Evolutionary conservation across 2,329 filamentous ascomycete species (phyloP).

Genomic region (Hirsutella minnesotensis): DNA sequence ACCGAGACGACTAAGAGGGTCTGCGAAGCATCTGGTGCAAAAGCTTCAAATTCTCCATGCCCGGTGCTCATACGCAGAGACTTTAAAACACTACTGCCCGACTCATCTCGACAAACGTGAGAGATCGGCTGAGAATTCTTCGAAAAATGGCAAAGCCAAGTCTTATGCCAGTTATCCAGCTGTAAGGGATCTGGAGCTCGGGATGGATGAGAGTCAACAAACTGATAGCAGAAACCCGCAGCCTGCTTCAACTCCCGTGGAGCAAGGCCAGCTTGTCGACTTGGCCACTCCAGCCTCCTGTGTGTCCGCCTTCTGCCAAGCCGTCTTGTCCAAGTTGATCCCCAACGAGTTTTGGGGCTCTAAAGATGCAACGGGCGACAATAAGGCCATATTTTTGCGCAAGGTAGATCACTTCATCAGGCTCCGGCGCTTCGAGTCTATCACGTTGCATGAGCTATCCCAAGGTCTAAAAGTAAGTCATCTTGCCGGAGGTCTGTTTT

Average conservation of each 20-base stretch:
- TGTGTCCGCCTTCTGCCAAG: conserved; percentile 80
- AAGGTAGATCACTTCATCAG: conserved; percentile 68
- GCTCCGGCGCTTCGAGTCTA: conserved; percentile 68
- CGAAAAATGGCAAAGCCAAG: neutral
- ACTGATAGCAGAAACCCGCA: conserved; percentile 5
- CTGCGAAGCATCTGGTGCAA: conserved; percentile 44
- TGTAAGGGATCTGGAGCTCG: no score
- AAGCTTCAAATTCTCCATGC: conserved; percentile 59
- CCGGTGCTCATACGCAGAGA: conserved; percentile 66
- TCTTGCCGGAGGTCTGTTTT: conserved; percentile 3
- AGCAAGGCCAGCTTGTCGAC: conserved; percentile 41
- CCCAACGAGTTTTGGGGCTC: conserved; percentile 65
- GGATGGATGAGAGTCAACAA: no score
- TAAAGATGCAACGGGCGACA: conserved; percentile 39
- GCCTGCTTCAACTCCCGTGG: conserved; percentile 1
- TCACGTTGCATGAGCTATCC: conserved; percentile 66
- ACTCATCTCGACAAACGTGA: conserved; percentile 13
- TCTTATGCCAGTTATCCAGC: neutral
- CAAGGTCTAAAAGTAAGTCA: conserved; percentile 60
- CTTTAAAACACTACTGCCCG: conserved; percentile 76
- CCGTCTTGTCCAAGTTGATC: conserved; percentile 59
- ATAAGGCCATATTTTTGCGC: conserved; percentile 48
- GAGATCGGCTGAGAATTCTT: neutral
- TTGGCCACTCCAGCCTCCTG: conserved; percentile 54
- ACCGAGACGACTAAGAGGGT: conserved; percentile 60